Percentiles rank a stretch among this genome's conserved stretches.
phyloP scores from a whole-genome alignment of 129 eudicot species.

The Kitagawia praeruptora region DNA sequence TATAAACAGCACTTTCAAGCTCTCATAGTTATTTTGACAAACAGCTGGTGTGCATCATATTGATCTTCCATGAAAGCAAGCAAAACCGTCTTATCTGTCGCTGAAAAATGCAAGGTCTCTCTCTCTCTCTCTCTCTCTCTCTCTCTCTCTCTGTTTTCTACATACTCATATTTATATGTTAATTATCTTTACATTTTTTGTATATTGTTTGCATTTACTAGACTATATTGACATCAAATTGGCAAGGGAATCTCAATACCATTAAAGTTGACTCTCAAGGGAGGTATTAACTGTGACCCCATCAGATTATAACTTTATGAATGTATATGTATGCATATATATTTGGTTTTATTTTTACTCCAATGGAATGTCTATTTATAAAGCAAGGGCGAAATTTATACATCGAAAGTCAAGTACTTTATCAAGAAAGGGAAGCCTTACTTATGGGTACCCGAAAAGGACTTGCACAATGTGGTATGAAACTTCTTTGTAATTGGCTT shows the following conservation, averaged over 20 bases:
- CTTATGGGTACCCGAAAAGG: conserved; percentile 77
- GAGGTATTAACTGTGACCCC: conserved; percentile 35
- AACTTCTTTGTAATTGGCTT: background rate
- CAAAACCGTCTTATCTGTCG: conserved; percentile 39
- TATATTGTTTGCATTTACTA: background rate
- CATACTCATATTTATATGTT: background rate
- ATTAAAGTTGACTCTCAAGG: conserved; percentile 61
- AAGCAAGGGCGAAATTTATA: conserved; percentile 62
- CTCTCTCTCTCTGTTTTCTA: background rate
- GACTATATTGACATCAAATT: conserved; percentile 78
- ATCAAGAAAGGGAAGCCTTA: conserved; percentile 70
- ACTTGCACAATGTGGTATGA: conserved; percentile 71
- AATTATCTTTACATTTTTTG: background rate
- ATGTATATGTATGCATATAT: background rate
- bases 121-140: background rate
- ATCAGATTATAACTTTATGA: background rate
- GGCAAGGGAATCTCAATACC: conserved; percentile 84
- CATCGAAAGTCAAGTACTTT: conserved; percentile 71
- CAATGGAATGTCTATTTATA: conserved; percentile 3
- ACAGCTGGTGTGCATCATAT: conserved; percentile 31
- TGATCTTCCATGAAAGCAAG: conserved; percentile 28
- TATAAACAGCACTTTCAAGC: background rate
- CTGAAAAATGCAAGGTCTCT: conserved; percentile 75
- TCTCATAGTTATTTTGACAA: conserved; percentile 17
- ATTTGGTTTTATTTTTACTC: background rate